Conservation (phyloP, 129 eudicot genomes). For the Heracleum sosnowskyi region DNA sequence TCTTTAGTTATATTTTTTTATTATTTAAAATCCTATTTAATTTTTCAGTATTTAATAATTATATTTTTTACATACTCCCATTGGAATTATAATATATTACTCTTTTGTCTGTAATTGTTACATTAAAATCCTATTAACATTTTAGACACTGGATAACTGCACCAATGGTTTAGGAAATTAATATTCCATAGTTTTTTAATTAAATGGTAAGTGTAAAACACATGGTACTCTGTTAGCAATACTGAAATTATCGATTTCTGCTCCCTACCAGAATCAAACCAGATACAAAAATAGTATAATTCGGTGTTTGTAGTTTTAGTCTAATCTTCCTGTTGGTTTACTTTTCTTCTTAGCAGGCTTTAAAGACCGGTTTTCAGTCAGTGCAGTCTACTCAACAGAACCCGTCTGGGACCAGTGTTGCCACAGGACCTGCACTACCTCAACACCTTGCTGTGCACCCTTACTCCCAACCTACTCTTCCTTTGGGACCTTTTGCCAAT, state of each 20-base stretch:
- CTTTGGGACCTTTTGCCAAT: conserved; percentile 71
- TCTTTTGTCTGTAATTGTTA: background rate
- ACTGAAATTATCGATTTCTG: background rate
- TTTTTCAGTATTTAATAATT: too few species aligned
- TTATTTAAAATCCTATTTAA: too few species aligned
- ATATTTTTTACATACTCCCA: background rate
- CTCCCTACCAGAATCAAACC: background rate
- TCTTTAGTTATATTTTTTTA: too few species aligned
- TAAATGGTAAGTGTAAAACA: background rate
- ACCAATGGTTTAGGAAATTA: background rate
- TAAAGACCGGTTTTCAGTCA: conserved; percentile 59
- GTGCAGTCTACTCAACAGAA: conserved; percentile 63
- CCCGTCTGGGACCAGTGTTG: conserved; percentile 45
- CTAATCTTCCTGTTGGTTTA: background rate
- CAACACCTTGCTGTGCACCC: conserved; percentile 81
- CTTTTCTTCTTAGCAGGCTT: conserved; percentile 42
- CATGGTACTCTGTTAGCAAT: background rate
- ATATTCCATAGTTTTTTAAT: background rate
- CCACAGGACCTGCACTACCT: conserved; percentile 70
- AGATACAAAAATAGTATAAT: background rate
- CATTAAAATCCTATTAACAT: background rate
- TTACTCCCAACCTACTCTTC: conserved; percentile 73
- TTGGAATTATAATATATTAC: background rate
- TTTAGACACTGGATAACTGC: background rate
- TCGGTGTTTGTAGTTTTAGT: background rate